phyloP scores from a whole-genome alignment of 352 stramenopile genomes.

The Aphanomyces cochlioides region DNA sequence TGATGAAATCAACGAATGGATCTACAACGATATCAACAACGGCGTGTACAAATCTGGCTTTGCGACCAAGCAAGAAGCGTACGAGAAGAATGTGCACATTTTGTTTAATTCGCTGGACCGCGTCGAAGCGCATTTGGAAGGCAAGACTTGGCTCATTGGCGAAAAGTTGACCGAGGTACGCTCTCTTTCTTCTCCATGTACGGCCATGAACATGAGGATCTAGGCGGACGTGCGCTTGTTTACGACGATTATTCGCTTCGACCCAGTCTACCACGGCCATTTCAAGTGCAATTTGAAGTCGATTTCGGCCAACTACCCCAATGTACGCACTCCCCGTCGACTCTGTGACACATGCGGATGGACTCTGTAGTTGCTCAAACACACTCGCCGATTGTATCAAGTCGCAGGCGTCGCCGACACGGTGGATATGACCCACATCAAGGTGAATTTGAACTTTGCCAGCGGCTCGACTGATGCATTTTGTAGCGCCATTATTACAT shows the following conservation, averaged over 20 bases:
- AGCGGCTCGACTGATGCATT: not conserved
- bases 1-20: constrained; percentile 85
- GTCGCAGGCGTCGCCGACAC: constrained; percentile 40
- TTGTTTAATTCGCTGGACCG: constrained; percentile 80
- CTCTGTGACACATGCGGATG: too few relatives aligned
- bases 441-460: constrained; percentile 11
- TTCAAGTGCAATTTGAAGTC: constrained; percentile 82
- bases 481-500: constrained; percentile 44
- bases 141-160: constrained; percentile 68
- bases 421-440: constrained; percentile 49
- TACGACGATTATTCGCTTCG: constrained; percentile 90
- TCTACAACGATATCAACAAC: constrained; percentile 91
- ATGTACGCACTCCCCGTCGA: too few relatives aligned
- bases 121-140: constrained; percentile 68
- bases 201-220: too few relatives aligned
- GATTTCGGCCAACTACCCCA: constrained; percentile 68
- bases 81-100: constrained; percentile 86
- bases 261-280: constrained; percentile 87
- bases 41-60: constrained; percentile 83
- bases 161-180: constrained; percentile 60
- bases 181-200: constrained; percentile 18
- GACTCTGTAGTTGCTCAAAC: constrained; percentile 38
- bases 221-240: constrained; percentile 89
- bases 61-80: constrained; percentile 57
- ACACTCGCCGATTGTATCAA: constrained; percentile 51